Base-by-base conservation (phyloP, 2,329 filamentous ascomycete genomes). In the Fusarium sp. region DNA sequence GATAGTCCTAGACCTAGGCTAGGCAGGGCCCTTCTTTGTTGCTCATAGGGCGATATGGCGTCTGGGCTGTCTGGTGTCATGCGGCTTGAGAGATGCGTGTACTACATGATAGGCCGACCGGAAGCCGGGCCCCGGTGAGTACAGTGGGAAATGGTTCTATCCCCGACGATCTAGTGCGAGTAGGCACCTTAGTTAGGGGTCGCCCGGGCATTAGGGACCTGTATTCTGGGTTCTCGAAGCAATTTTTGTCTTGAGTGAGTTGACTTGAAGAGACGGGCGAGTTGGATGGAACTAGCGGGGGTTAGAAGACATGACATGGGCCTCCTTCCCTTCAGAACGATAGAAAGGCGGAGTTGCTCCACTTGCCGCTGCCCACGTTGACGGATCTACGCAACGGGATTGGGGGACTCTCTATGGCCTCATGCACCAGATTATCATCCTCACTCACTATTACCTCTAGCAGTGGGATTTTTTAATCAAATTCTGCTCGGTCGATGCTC, bases 341-440 rank as follows among this genome's bases (percentile, higher is more conserved):
- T 63, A 63, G 24, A 62, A 70, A 61, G 71, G 41, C 50, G 66
- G 65, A 64, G 65, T 44, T 63, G 15, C 57, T 66, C 73, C 72
- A 75, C 72, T 67, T 75, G 47, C 72, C 66, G 66, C 41, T 36
- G 62, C 58, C 58, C 73, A 75, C 73, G 72, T 75, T 75, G 72
- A 39, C 44, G 28, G 47, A 70, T 63, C 26, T 66, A 45, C 56
- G 72, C 72, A 59, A 75, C 30, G 69, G 71, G 72, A 75, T 75
- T 75, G 73, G 73, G 66, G 72, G 54, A 20, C 36, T 66, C 28
- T 28, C 44, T 38, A 69, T 55, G 51, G 70, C 53, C 63, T 65
- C 53, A 53, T 64, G 45, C 50, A 55, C 32, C 58, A 60, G 41
- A 61, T 36, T 61, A 41, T 48, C 55, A 50, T 15, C 26, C 41